Base-by-base conservation (phyloP, 164 flowering plant species). In the Sextonia rubra region DNA sequence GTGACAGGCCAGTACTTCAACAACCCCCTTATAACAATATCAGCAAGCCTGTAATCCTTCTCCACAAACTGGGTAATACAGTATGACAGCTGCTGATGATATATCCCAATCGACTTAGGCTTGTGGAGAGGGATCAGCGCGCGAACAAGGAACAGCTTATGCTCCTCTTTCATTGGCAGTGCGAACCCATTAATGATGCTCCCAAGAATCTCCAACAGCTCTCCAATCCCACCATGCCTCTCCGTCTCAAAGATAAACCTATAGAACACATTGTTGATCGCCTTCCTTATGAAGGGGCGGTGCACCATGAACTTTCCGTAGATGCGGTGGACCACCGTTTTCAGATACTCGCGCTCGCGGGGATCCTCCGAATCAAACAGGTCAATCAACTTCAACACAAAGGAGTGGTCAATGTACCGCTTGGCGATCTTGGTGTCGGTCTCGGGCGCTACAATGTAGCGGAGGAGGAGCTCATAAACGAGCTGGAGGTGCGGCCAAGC, bases 321-420 rank as follows among this genome's bases (percentile, higher is more conserved):
- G 26, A 86, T 86, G 6, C 86, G 77, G 70, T 86, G 88, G 26
- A 86, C 82, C 7, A 86, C 82, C 24, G 85, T 86, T 74, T 86
- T 84, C 80, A 86, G 74, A 75, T 79, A 82, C 72, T 86, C 89
- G 60, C 89, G 71, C 69, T 86, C 89, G 1, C 86, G 80, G 0
- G 86, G 89, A 60, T 86, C 86, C 74, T 86, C 89, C 9, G 89
- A 79, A 75, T 86, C 89, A 80, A 83, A 84, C 67, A 86, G 61
- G 74, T 84, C 84, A 58, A 86, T 82, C 32, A 86, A 70, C 62
- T 78, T 84, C 47, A 84, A 70, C 52, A 86, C 84, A 58, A 86
- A 84, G 1, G 83, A 82, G 69, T 86, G 86, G 75, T 86, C 85
- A 27, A 86, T 78, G 44, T 81, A 86, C 22, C 84, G 79, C 73